A percentile compares a stretch with the other conserved stretches of the same genome.
These are phyloP conservation scores for Centella asiatica DNA, from an alignment of 129 eudicot species.

Conservation along the genomic window DNA sequence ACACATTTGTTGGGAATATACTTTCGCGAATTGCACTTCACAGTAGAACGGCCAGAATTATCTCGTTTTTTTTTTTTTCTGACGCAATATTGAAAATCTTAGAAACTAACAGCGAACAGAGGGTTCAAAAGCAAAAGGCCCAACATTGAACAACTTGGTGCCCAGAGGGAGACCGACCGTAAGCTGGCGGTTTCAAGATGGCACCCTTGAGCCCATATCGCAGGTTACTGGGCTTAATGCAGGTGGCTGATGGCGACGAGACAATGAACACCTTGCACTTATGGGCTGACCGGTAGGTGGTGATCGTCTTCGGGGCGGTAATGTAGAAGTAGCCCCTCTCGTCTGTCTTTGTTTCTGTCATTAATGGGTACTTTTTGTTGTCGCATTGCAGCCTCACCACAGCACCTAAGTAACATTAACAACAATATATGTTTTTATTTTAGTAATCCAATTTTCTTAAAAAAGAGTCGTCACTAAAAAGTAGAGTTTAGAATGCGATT, in stretches of 20 bases:
- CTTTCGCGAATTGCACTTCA: too few species aligned
- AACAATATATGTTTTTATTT: too few species aligned
- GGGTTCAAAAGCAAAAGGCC: constrained; percentile 73
- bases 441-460: too few species aligned
- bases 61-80: too few species aligned
- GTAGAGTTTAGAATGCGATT: too few species aligned
- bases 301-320: constrained; percentile 40
- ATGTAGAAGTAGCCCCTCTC: constrained; percentile 78
- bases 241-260: constrained; percentile 36
- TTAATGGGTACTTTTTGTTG: constrained; percentile 43
- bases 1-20: too few species aligned
- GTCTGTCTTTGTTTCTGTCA: constrained; percentile 43
- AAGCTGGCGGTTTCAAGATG: constrained; percentile 27
- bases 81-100: too few species aligned
- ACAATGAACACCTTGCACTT: constrained; percentile 59
- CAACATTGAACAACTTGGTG: constrained; percentile 42
- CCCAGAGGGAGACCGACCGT: constrained; percentile 16
- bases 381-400: constrained; percentile 57
- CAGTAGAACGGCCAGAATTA: too few species aligned
- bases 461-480: too few species aligned
- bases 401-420: too few species aligned
- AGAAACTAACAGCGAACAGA: background rate
- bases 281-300: constrained; percentile 52
- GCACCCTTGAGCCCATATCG: constrained; percentile 58
- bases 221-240: constrained; percentile 57